phyloP scores from a whole-genome alignment of 768 basidiomycete species.

The Candolleomyces aberdarensis region DNA sequence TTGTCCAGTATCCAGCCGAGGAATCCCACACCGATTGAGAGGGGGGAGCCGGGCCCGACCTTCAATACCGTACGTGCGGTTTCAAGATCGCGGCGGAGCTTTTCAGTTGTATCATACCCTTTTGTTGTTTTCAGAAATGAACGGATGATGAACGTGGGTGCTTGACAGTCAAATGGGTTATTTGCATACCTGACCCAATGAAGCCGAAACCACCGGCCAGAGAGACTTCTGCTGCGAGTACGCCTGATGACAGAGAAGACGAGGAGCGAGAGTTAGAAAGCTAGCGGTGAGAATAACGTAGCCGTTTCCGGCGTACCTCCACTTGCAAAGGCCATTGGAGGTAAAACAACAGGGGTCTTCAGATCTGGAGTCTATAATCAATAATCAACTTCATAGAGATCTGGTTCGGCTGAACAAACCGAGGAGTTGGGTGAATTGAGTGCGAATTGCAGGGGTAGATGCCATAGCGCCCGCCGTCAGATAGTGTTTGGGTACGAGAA shows the following conservation, averaged over 20 bases:
- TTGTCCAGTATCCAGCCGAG: slow-evolving; percentile 69
- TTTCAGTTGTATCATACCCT: slow-evolving; percentile 23
- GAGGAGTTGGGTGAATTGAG: neutral
- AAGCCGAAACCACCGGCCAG: slow-evolving; percentile 77
- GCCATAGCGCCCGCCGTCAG: neutral
- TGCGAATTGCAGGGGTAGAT: neutral
- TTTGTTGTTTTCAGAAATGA: too few relatives aligned
- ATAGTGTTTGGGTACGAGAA: neutral
- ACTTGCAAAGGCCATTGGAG: slow-evolving; percentile 71
- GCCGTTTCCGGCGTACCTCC: slow-evolving; percentile 38
- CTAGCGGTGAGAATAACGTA: neutral
- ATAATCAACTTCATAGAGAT: neutral
- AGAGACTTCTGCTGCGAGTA: slow-evolving; percentile 57
- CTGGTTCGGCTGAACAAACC: neutral
- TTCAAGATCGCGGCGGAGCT: slow-evolving; percentile 48
- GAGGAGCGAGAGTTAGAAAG: too few relatives aligned
- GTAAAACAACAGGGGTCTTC: slow-evolving; percentile 55
- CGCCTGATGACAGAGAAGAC: slow-evolving; percentile 25
- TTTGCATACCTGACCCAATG: slow-evolving; percentile 51
- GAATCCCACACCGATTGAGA: slow-evolving; percentile 74
- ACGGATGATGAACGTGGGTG: too few relatives aligned
- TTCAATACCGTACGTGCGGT: slow-evolving; percentile 47
- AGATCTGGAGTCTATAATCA: slow-evolving; percentile 36
- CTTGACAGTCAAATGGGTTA: neutral
- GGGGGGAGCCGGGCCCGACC: slow-evolving; percentile 28